Base-by-base conservation (phyloP, 257 asterid genomes). In the Nicotiana paniculata region DNA sequence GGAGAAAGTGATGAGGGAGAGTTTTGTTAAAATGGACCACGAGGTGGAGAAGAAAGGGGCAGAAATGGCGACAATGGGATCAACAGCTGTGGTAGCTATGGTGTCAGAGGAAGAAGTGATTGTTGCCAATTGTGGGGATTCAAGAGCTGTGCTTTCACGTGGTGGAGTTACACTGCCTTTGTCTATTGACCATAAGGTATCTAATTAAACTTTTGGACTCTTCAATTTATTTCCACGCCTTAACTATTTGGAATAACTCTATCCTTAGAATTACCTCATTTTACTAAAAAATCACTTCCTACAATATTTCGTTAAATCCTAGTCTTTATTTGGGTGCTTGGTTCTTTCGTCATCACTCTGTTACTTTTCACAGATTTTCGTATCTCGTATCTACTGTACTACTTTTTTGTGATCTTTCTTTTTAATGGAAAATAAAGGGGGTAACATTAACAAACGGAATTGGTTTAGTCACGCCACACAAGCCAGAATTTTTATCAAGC, bases 61-160 rank as follows among this genome's bases (percentile, higher is more conserved):
- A 9, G 85, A 85, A 37, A 90, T 86, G 82, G 96, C 87, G 75
- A 85, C 91, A 61, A 83, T 86, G 79, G 97, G 98, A 9, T 87
- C 98, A 13, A 93, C 98, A 2, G 97, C 98, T 3, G 91, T 90
- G 30, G 96, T 93, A 58, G 96, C 93, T 75, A 91, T 92, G 85
- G 90, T 92, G 0, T 96, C 96, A 32, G 89, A 81, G 83, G 90
- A 89, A 58, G 95, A 85, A 86, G 77, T 93, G 79, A 92, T 93
- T 85, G 92, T 92, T 43, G 96, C 96, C 0, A 90, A 92, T 77
- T 93, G 97, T 82, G 98, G 97, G 4, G 98, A 93, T 84, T 91
- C 98, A 0, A 90, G 98, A 85, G 98, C 92, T 10, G 98, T 93
- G 59, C 84, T 93, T 15, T 89, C 85, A 3, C 92, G 97, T 17